Evolutionary conservation across 345 rosid genomes (phyloP).

Genomic region (Theobroma cacao): DNA sequence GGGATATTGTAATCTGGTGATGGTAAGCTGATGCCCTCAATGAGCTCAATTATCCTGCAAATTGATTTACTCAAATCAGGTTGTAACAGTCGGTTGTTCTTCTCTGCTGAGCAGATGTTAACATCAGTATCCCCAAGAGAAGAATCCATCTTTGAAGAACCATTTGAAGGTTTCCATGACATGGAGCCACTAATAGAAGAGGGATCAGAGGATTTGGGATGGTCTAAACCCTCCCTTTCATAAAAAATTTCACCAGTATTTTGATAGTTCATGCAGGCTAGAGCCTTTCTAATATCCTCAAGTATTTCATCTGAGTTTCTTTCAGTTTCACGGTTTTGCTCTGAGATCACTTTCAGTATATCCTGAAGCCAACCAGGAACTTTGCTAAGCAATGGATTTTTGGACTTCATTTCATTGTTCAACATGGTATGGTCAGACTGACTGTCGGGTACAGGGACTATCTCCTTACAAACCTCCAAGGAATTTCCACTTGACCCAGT

Average conservation of each 20-base stretch:
- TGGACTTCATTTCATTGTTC: constrained; percentile 28
- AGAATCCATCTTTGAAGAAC: constrained; percentile 20
- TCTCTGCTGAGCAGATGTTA: constrained; percentile 18
- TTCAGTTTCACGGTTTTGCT: constrained; percentile 37
- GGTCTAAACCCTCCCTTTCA: constrained; percentile 23
- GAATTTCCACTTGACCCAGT: constrained; percentile 24
- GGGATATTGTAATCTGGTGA: constrained; percentile 20
- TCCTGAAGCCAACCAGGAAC: constrained; percentile 49
- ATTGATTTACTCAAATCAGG: constrained; percentile 55
- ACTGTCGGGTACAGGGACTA: constrained; percentile 27
- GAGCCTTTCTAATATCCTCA: constrained; percentile 54
- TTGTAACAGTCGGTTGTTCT: constrained; percentile 21
- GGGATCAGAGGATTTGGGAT: constrained; percentile 8
- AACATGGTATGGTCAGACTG: constrained; percentile 24
- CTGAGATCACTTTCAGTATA: constrained; percentile 41
- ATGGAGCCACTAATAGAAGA: constrained; percentile 17
- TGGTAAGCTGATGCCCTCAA: constrained; percentile 57
- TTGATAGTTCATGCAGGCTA: constrained; percentile 30
- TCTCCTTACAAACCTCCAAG: constrained; percentile 27
- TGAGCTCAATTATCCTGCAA: constrained; percentile 56
- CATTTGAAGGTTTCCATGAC: constrained; percentile 28
- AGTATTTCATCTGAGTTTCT: constrained; percentile 50
- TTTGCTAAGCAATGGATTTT: constrained; percentile 13
- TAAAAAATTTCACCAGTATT: constrained; percentile 11
- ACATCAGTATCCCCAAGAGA: constrained; percentile 16